phyloP scores from a whole-genome alignment of 371 early-diverging fungal species.

The Circinella minor region DNA sequence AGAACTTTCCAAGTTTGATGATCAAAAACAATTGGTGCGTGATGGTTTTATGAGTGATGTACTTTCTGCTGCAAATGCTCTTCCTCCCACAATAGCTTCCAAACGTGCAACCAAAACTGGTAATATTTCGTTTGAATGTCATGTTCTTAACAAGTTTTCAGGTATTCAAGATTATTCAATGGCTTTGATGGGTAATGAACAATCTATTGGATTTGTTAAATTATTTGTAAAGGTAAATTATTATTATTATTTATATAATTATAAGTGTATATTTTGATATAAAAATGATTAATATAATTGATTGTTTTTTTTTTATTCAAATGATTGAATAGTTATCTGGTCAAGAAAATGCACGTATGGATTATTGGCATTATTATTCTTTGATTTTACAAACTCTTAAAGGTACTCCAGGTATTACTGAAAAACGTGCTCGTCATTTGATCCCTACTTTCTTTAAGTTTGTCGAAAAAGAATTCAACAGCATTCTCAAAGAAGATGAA shows the following conservation, averaged over 20 bases:
- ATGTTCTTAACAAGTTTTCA: constrained; percentile 48
- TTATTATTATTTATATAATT: neutral
- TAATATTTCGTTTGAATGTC: constrained; percentile 62
- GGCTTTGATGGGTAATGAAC: constrained; percentile 35
- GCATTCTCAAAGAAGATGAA: constrained; percentile 50
- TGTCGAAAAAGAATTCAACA: constrained; percentile 61
- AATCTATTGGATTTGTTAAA: constrained; percentile 2
- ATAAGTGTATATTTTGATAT: no score
- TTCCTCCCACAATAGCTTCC: constrained; percentile 5
- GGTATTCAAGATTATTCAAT: constrained; percentile 42
- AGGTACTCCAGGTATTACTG: constrained; percentile 70
- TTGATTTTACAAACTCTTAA: constrained; percentile 71
- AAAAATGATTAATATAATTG: no score
- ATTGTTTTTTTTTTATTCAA: neutral
- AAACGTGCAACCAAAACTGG: constrained; percentile 54
- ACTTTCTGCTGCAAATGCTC: neutral
- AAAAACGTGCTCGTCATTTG: constrained; percentile 70
- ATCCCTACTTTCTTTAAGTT: constrained; percentile 81
- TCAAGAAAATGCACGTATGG: constrained; percentile 63
- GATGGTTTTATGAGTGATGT: constrained; percentile 51
- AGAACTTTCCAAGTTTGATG: constrained; percentile 61
- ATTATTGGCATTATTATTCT: constrained; percentile 79
- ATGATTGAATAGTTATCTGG: constrained; percentile 27
- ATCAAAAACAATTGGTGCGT: constrained; percentile 59
- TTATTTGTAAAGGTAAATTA: constrained; percentile 12